phyloP scores from a whole-genome alignment of 1,139 yeast genomes.

The Diutina mesorugosa region DNA sequence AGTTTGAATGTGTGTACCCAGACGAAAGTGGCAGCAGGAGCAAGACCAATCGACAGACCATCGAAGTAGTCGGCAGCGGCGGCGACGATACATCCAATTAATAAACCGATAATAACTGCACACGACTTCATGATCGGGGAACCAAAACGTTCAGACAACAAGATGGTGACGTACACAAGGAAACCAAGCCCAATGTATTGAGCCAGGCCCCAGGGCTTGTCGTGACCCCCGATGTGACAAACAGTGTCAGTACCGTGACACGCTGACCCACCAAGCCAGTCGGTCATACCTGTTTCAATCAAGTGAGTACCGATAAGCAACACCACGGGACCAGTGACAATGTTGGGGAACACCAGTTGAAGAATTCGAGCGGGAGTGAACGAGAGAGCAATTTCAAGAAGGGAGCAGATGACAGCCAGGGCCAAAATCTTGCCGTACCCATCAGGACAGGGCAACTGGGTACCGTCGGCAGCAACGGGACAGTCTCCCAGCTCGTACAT shows the following conservation, averaged over 20 bases:
- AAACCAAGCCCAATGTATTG: constrained; percentile 79
- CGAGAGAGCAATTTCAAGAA: constrained; percentile 58
- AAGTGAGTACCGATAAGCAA: constrained; percentile 64
- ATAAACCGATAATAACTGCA: constrained; percentile 73
- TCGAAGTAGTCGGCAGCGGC: constrained; percentile 82
- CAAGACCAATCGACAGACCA: constrained; percentile 36
- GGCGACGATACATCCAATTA: constrained; percentile 83
- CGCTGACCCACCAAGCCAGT: constrained; percentile 84
- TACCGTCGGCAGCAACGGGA: constrained; percentile 39
- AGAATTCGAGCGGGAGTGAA: constrained; percentile 63
- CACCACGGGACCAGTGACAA: constrained; percentile 89
- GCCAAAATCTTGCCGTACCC: constrained; percentile 81
- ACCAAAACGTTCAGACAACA: constrained; percentile 74
- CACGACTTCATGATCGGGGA: constrained; percentile 89
- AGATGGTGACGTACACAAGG: constrained; percentile 59
- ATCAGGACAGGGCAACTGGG: constrained; percentile 64
- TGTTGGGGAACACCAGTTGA: constrained; percentile 70
- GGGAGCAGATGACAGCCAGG: constrained; percentile 64
- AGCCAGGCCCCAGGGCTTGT: constrained; percentile 69
- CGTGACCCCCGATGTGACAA: constrained; percentile 17
- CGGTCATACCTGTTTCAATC: constrained; percentile 57
- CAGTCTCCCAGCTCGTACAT: constrained; percentile 71
- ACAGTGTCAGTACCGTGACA: constrained; percentile 30
- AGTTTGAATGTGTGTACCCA: constrained; percentile 82
- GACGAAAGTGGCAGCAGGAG: constrained; percentile 75